Conservation (phyloP, 148 eudicot species). For the Chenopodium quinoa region DNA sequence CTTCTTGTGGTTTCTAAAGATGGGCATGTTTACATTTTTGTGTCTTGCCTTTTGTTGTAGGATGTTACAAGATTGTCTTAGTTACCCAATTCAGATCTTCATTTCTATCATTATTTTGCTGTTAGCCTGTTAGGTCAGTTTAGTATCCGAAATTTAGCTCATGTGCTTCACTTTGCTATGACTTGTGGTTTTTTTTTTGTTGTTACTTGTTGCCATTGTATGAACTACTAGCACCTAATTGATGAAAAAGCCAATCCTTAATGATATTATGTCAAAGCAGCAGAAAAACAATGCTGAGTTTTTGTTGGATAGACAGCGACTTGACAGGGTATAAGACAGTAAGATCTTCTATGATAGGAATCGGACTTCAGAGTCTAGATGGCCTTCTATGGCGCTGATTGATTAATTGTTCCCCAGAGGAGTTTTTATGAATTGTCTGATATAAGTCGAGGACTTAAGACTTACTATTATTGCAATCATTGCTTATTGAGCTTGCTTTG, state of each 20-base stretch:
- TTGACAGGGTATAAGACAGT: not conserved
- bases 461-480: not conserved
- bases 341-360: not conserved
- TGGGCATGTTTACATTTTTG: not conserved
- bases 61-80: not conserved
- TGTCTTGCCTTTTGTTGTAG: not conserved
- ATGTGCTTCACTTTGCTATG: not conserved
- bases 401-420: not conserved
- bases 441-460: not conserved
- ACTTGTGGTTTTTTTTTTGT: not conserved
- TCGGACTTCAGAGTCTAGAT: not conserved
- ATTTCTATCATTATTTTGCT: not conserved
- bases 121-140: not conserved
- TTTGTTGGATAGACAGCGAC: not conserved
- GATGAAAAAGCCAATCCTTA: not conserved
- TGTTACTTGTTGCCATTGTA: not conserved
- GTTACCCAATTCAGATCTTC: not conserved
- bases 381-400: not conserved
- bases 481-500: not conserved
- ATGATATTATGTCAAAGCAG: not conserved
- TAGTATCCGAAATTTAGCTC: not conserved
- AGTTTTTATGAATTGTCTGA: not conserved
- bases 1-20: not conserved
- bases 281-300: not conserved
- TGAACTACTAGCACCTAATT: not conserved